Evolutionary conservation across 306 rosid genomes (phyloP).

Genomic region (Rubus parviflorus): DNA sequence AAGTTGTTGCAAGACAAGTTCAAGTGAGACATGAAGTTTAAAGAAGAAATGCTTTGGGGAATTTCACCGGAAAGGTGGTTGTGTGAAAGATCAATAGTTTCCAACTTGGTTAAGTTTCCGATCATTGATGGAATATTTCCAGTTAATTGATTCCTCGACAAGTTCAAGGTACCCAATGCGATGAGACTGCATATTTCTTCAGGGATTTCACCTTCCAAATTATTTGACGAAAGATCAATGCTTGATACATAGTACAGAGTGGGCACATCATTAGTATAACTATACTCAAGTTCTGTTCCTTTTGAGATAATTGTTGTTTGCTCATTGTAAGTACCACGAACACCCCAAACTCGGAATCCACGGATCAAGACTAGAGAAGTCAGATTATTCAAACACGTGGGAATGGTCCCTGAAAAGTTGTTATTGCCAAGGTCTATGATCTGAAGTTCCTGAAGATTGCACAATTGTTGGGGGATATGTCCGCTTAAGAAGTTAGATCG

Average conservation of each 20-base stretch:
- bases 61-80: not conserved
- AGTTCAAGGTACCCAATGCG: not conserved
- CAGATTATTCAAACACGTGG: not conserved
- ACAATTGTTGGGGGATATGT: not conserved
- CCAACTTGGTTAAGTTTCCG: not conserved
- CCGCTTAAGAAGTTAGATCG: not conserved
- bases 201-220: not conserved
- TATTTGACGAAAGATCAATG: not conserved
- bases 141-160: not conserved
- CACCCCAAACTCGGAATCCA: accelerated
- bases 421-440: constrained; percentile 2
- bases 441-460: not conserved
- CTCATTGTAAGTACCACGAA: not conserved
- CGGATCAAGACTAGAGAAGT: not conserved
- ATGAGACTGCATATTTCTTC: not conserved
- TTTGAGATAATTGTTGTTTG: not conserved
- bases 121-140: not conserved
- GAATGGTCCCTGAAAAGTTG: not conserved
- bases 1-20: not conserved
- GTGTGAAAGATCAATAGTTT: not conserved
- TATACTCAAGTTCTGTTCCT: not conserved
- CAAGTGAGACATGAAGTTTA: not conserved
- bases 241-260: not conserved
- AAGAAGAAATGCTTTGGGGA: not conserved
- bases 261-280: too few species aligned